A percentile compares a stretch with the other conserved stretches of the same genome.
Conservation (phyloP, 768 basidiomycete species). For the Xerocomellus intermedius region DNA sequence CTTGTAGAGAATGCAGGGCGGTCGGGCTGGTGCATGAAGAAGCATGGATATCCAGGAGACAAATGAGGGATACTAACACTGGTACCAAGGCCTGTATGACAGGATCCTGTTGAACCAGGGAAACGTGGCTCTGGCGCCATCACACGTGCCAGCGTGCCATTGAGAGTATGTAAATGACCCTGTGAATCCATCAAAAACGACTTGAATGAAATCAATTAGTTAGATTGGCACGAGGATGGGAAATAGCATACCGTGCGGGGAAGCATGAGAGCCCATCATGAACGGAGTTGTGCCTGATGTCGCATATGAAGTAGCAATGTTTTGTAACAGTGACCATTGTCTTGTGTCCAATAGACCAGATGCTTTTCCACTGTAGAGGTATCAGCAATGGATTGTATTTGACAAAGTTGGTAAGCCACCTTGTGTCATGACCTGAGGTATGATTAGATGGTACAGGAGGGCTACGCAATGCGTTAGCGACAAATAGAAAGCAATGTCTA, state of each 20-base stretch:
- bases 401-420: neutral
- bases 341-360: neutral
- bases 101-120: neutral
- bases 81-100: neutral
- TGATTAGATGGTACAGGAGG: neutral
- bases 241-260: neutral
- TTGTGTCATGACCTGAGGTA: neutral
- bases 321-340: neutral
- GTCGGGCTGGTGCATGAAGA: no score
- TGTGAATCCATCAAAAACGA: neutral
- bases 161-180: neutral
- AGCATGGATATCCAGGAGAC: no score
- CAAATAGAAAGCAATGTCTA: neutral
- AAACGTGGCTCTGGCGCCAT: neutral
- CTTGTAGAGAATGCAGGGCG: no score
- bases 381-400: neutral
- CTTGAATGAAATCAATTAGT: slow-evolving; percentile 45
- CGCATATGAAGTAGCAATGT: no score
- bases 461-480: neutral
- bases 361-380: neutral
- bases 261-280: no score
- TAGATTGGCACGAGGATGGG: no score
- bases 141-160: neutral
- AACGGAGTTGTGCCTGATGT: no score
- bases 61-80: no score